These are phyloP conservation scores for Pleurotus cornucopiae DNA, from an alignment of 768 basidiomycete genomes.

Conservation along the genomic window DNA sequence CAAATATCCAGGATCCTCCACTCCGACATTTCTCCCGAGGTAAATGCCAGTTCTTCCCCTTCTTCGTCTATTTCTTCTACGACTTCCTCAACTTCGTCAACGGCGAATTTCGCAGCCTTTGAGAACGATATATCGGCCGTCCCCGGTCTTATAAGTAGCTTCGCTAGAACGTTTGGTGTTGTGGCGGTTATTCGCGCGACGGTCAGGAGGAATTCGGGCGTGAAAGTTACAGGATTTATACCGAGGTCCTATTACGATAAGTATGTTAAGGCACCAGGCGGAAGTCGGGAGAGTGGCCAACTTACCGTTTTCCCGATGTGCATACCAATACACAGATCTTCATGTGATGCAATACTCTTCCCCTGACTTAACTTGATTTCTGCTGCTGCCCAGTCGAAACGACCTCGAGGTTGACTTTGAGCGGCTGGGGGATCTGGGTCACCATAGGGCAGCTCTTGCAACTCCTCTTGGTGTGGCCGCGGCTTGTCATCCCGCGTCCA, in stretches of 20 bases:
- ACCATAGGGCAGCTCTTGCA: constrained; percentile 4
- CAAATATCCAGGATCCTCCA: not conserved
- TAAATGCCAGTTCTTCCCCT: not conserved
- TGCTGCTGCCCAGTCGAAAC: constrained; percentile 33
- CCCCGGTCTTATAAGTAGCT: constrained; percentile 1
- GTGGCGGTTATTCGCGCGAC: constrained; percentile 32
- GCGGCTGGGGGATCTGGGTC: not conserved
- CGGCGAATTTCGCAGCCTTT: not conserved
- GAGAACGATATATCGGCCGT: constrained; percentile 9
- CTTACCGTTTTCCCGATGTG: constrained; percentile 50
- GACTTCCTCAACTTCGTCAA: not conserved
- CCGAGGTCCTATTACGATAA: constrained; percentile 43
- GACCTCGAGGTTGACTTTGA: not conserved
- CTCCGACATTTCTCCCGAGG: not conserved
- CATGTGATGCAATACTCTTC: constrained; percentile 17
- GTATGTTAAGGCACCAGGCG: not conserved
- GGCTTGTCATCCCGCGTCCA: constrained; percentile 33
- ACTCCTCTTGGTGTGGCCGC: constrained; percentile 14
- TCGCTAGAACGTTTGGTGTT: not conserved
- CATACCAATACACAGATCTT: constrained; percentile 23
- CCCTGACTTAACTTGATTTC: constrained; percentile 28
- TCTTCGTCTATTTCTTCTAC: not conserved
- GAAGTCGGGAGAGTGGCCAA: not conserved
- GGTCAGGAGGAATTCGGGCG: constrained; percentile 55
- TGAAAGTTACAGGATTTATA: constrained; percentile 53